A percentile compares a stretch with the other conserved stretches of the same genome.
These are phyloP conservation scores for Marchantia paleacea DNA, from an alignment of 225 moss, liverwort and hornwort genomes.

Conservation along the genomic window DNA sequence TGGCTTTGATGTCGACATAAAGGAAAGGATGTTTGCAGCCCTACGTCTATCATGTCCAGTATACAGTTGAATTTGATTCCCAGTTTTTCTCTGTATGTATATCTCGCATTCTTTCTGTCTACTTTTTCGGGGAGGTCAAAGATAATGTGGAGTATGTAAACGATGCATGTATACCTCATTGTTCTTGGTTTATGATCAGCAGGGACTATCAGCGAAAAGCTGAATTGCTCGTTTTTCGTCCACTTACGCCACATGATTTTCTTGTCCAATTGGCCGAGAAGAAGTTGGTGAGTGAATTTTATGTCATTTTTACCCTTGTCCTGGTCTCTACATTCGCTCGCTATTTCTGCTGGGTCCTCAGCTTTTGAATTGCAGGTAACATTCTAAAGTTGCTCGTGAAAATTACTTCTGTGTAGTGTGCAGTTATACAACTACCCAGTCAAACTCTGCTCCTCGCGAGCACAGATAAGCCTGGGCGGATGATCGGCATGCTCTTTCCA, in stretches of 20 bases:
- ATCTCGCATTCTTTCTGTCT: too few species aligned
- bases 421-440: conserved; percentile 93
- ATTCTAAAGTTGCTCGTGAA: not conserved
- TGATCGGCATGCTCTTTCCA: conserved; percentile 99
- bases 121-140: too few species aligned
- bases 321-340: not conserved
- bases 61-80: too few species aligned
- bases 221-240: conserved; percentile 88
- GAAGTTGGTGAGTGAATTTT: conserved; percentile 51
- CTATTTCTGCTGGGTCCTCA: not conserved
- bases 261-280: conserved; percentile 94
- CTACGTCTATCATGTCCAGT: too few species aligned
- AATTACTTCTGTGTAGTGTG: conserved; percentile 51
- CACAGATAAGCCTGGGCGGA: conserved; percentile 86
- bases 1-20: too few species aligned
- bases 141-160: not conserved
- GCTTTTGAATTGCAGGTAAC: not conserved
- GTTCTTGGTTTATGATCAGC: conserved; percentile 10
- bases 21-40: too few species aligned
- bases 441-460: conserved; percentile 96
- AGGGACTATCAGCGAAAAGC: conserved; percentile 95
- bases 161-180: not conserved
- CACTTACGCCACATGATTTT: conserved; percentile 75
- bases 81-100: too few species aligned
- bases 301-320: not conserved